Percentiles rank a stretch among this genome's conserved stretches.
These are phyloP conservation scores for Brassica napus DNA, from an alignment of 345 rosid species.

Conservation along the genomic window DNA sequence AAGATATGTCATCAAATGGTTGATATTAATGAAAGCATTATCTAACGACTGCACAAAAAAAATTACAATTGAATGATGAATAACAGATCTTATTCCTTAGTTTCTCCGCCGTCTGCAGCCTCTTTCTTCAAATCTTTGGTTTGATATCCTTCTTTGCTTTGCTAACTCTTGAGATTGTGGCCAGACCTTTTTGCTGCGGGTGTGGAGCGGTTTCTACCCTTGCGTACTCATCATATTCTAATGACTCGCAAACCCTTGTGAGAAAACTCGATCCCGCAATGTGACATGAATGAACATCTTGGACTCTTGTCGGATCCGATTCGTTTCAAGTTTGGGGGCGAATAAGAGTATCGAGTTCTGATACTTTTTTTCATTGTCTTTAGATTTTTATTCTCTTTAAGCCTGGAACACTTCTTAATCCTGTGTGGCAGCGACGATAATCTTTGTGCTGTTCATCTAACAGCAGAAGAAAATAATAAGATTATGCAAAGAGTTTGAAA, in stretches of 20 bases:
- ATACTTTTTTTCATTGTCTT: conserved; percentile 41
- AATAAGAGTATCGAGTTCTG: conserved; percentile 23
- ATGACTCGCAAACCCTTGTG: conserved; percentile 77
- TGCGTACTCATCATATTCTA: not conserved
- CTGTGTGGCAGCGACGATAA: too few species aligned
- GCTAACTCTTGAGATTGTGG: not conserved
- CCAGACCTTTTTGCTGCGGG: not conserved
- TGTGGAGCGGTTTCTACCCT: not conserved
- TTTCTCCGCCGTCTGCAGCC: not conserved
- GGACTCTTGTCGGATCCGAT: conserved; percentile 49
- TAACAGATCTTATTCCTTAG: not conserved
- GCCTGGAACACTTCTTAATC: conserved; percentile 46
- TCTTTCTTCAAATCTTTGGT: not conserved
- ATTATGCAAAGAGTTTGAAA: too few species aligned
- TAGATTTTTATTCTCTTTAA: conserved; percentile 66
- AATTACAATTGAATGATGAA: not conserved
- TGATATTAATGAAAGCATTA: not conserved
- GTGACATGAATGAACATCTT: conserved; percentile 52
- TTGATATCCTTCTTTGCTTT: not conserved
- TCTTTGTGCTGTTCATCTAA: too few species aligned
- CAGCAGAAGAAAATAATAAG: too few species aligned
- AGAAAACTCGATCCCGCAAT: conserved; percentile 72
- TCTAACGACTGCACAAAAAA: not conserved
- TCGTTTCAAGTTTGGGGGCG: conserved; percentile 47
- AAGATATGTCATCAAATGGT: not conserved